These are phyloP conservation scores for Papilionanthe hybrid DNA, from an alignment of 116 monocot genomes.

Conservation along the genomic window DNA sequence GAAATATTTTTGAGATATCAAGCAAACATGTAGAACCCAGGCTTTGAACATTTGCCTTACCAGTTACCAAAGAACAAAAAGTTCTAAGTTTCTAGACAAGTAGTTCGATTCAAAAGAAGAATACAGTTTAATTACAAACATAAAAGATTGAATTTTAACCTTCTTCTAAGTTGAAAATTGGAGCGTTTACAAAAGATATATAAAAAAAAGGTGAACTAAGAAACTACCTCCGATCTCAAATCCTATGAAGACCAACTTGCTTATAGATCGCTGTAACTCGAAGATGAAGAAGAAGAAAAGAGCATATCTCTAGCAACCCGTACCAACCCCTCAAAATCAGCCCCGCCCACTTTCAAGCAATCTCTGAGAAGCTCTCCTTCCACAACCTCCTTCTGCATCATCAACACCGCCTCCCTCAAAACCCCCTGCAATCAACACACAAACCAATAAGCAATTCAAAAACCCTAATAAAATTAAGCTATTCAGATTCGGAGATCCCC, in stretches of 20 bases:
- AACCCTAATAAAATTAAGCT: background rate
- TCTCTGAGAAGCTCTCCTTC: conserved; percentile 66
- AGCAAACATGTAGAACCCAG: no score
- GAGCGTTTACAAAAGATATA: background rate
- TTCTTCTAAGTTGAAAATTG: background rate
- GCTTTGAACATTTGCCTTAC: no score
- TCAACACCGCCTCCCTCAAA: conserved; percentile 48
- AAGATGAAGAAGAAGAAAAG: conserved; percentile 6
- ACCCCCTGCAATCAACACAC: conserved; percentile 37
- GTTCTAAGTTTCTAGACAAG: background rate
- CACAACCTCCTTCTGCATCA: conserved; percentile 46
- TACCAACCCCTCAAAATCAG: conserved; percentile 52
- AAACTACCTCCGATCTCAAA: background rate
- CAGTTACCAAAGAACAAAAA: background rate
- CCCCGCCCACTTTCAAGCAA: conserved; percentile 52
- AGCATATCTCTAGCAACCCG: conserved; percentile 32
- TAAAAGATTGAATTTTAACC: background rate
- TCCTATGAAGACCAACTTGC: background rate
- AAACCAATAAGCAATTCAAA: background rate
- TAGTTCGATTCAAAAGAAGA: background rate
- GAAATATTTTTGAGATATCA: no score
- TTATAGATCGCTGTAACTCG: conserved; percentile 25
- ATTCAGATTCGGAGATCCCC: background rate
- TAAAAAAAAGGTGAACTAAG: background rate
- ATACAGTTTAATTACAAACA: background rate